Evolutionary conservation across 805 yeast species (phyloP).

Genomic region (Kuraishia cidri): DNA sequence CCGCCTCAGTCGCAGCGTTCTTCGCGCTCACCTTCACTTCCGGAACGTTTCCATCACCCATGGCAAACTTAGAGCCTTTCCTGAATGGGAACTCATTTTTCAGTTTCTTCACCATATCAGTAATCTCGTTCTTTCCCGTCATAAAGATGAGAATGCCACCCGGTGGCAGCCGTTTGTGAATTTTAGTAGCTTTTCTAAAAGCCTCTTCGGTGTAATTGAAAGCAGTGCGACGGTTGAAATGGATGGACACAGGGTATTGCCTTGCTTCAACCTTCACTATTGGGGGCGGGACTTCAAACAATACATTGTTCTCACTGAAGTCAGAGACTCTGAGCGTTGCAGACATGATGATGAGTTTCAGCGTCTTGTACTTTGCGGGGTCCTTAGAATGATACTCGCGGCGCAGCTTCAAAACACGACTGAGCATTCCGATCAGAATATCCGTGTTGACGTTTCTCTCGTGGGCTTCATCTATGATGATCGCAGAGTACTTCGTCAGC

Average conservation of each 20-base stretch:
- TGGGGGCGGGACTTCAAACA: constrained; percentile 77
- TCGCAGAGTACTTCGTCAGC: constrained; percentile 72
- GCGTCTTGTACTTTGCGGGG: constrained; percentile 42
- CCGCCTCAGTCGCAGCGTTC: constrained; percentile 71
- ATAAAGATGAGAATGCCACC: constrained; percentile 90
- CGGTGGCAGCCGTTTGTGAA: constrained; percentile 79
- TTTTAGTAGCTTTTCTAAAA: constrained; percentile 74
- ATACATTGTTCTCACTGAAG: constrained; percentile 69
- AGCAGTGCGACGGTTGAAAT: constrained; percentile 76
- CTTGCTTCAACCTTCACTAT: constrained; percentile 84
- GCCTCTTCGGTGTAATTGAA: constrained; percentile 82
- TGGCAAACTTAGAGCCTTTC: constrained; percentile 3
- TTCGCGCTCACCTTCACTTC: constrained; percentile 44
- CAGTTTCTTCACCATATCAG: constrained; percentile 60
- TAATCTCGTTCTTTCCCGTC: constrained; percentile 93
- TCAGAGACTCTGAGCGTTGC: constrained; percentile 94
- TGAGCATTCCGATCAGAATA: constrained; percentile 88
- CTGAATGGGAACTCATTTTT: constrained; percentile 59
- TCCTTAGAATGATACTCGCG: constrained; percentile 37
- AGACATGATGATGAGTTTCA: constrained; percentile 89
- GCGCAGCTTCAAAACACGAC: constrained; percentile 75
- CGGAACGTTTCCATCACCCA: constrained; percentile 18
- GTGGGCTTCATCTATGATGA: constrained; percentile 96
- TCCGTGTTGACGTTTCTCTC: constrained; percentile 96
- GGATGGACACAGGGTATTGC: constrained; percentile 88